Evolutionary conservation across 2,329 filamentous ascomycete genomes (phyloP), one percentile per base, ranked within the genome.

Genomic region (Colletotrichum sp.): DNA sequence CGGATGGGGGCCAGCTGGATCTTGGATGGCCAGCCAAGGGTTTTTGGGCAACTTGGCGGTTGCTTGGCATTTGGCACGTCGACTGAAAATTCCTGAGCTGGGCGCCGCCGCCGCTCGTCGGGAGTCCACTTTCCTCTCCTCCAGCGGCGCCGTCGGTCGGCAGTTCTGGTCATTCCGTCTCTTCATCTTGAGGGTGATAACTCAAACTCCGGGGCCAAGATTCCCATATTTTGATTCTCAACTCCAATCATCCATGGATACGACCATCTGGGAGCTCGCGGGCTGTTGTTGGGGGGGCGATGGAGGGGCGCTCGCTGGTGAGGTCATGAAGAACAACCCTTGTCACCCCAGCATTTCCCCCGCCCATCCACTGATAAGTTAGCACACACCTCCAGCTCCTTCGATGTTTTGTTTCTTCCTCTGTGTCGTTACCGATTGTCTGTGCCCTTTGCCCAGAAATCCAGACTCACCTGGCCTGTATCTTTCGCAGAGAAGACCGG

Each of bases 111-210:
- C 69, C 69, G 69, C 63, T 73, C 63, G 44, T 73, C 73, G 62
- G 34, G 59, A 49, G 39, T 73, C 70, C 70, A 73, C 73, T 76
- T 59, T 73, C 73, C 71, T 71, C 73, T 72, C 72, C 62, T 68
- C 39, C 69, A 55, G 39, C 73, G 57, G 39, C 69, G 70, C 69
- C 44, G 69, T 55, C 68, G 68, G 63, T 63, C 62, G 68, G 59
- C 63, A 21, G 64, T 67, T 64, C 26, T 57, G 26, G 32, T 26
- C 18, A 30, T 18, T 16, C 10, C 55, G 4, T 49, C 6, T 8
- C 28, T 26, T 52, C 28, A n/a, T 36, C 39, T 63, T 55, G n/a
- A 34, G 18, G 59, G 39, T 24, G 21, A 65, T 52, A 34, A n/a
- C 28, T 52, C 44, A 52, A 52, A 13, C 21, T 71, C 39, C 21